phyloP scores from a whole-genome alignment of 1,284 basidiomycete species.

The Austroboletus niveus region DNA sequence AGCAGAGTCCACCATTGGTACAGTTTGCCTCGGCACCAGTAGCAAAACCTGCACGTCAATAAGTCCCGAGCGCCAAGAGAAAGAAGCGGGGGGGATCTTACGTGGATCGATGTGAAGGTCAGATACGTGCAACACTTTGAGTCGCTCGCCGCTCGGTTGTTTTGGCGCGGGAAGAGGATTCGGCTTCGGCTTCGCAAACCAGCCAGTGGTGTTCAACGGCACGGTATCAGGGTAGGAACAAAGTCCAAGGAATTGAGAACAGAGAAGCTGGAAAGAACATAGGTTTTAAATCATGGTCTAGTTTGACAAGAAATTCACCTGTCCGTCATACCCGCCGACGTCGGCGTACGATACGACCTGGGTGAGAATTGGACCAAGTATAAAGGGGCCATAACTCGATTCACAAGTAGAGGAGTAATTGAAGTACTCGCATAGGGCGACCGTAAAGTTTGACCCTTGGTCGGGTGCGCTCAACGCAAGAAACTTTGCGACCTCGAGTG shows the following conservation, averaged over 20 bases:
- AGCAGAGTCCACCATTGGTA: conserved; percentile 64
- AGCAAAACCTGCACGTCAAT: conserved; percentile 52
- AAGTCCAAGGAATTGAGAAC: conserved; percentile 50
- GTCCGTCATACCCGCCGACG: conserved; percentile 66
- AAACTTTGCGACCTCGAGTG: conserved; percentile 65
- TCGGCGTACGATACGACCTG: conserved; percentile 69
- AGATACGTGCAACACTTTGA: conserved; percentile 76
- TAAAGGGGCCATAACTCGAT: conserved; percentile 44
- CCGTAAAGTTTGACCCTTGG: conserved; percentile 55
- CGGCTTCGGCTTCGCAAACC: conserved; percentile 71
- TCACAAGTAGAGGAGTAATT: conserved; percentile 53
- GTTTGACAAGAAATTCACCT: conserved; percentile 38
- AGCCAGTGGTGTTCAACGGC: conserved; percentile 51
- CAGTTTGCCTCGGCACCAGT: conserved; percentile 77
- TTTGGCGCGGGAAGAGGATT: conserved; percentile 55
- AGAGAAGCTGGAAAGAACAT: conserved; percentile 42
- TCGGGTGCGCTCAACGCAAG: conserved; percentile 64
- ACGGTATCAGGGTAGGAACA: conserved; percentile 52
- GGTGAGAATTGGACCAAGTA: conserved; percentile 59
- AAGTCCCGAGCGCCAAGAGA: neutral
- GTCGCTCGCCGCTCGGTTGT: conserved; percentile 56
- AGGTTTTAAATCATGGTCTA: conserved; percentile 21
- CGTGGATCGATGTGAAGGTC: conserved; percentile 79
- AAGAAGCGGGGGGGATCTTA: conserved; percentile 27
- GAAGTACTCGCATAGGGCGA: conserved; percentile 62